Evolutionary conservation across 23 red algal genomes (phyloP).

Genomic region (Agarophyton chilense): DNA sequence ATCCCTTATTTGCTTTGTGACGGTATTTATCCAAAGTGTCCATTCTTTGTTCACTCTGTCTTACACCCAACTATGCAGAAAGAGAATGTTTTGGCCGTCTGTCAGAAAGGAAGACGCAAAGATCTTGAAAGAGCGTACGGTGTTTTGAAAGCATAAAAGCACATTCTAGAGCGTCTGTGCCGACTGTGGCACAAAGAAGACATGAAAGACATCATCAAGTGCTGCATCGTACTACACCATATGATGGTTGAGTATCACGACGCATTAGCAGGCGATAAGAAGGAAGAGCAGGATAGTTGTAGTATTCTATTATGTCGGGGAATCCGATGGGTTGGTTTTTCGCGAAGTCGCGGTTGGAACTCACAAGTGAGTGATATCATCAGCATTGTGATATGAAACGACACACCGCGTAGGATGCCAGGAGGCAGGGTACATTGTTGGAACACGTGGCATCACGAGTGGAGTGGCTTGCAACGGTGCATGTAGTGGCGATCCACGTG

Average conservation of each 20-base stretch:
- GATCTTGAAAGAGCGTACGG: constrained; percentile 14
- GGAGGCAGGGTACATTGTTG: no score
- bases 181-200: not conserved
- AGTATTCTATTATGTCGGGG: no score
- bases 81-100: not conserved
- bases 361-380: no score
- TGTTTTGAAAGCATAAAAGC: constrained; percentile 25
- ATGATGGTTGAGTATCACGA: not conserved
- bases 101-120: not conserved
- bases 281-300: no score
- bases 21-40: constrained; percentile 3
- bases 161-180: not conserved
- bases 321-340: no score
- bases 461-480: no score
- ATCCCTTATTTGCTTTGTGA: constrained; percentile 22
- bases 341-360: no score
- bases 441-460: no score
- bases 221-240: not conserved
- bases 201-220: not conserved
- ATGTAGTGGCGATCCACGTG: no score
- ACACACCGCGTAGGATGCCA: no score
- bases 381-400: no score
- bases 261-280: not conserved
- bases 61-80: not conserved
- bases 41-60: constrained; percentile 12